Evolutionary conservation across 2,329 filamentous ascomycete species (phyloP).

Genomic region (Lachnellula cervina): DNA sequence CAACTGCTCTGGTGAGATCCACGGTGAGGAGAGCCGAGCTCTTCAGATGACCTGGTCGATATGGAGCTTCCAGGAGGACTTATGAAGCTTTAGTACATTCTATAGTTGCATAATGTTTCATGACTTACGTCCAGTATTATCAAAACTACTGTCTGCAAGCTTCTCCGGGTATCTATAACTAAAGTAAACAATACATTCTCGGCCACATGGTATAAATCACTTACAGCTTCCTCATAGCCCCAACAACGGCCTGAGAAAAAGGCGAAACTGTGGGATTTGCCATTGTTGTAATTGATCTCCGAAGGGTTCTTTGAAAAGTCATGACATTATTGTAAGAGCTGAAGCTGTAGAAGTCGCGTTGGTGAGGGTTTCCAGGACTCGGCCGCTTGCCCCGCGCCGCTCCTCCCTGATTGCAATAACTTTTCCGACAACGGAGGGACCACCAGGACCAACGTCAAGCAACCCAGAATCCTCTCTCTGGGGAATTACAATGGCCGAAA

Average conservation of each 20-base stretch:
- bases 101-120: neutral
- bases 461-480: neutral
- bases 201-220: conserved; percentile 31
- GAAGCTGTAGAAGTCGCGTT: neutral
- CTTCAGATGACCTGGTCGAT: conserved; percentile 50
- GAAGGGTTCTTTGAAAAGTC: conserved; percentile 14
- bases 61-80: conserved; percentile 68
- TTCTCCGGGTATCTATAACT: conserved; percentile 73
- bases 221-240: conserved; percentile 74
- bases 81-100: conserved; percentile 13
- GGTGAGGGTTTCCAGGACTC: conserved; percentile 1
- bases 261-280: conserved; percentile 20
- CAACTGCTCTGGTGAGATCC: conserved; percentile 84
- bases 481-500: conserved; percentile 43
- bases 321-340: conserved; percentile 12
- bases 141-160: conserved; percentile 84
- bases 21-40: conserved; percentile 78
- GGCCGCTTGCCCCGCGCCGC: conserved; percentile 6
- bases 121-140: conserved; percentile 75
- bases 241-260: conserved; percentile 65
- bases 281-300: conserved; percentile 18
- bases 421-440: neutral
- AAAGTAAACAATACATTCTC: conserved; percentile 7
- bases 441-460: neutral
- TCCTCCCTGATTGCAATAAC: conserved; percentile 15